A percentile compares a stretch with the other conserved stretches of the same genome.
phyloP scores from a whole-genome alignment of 345 rosid species.

The Noccaea caerulescens region DNA sequence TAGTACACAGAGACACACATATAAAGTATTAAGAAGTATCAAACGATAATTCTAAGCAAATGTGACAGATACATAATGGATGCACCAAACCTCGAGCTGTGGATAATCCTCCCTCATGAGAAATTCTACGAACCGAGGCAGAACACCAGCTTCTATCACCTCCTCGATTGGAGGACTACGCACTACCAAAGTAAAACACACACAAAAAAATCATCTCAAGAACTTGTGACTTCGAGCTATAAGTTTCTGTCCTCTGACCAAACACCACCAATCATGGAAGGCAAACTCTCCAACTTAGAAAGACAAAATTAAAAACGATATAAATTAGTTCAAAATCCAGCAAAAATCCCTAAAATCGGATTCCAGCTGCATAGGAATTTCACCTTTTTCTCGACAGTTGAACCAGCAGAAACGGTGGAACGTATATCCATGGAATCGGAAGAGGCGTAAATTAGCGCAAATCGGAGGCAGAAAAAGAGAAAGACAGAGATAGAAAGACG shows the following conservation, averaged over 20 bases:
- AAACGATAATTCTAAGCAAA: background rate
- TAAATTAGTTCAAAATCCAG: too few species aligned
- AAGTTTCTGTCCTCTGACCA: too few species aligned
- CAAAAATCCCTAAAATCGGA: background rate
- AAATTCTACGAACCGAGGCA: constrained; percentile 81
- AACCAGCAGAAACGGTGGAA: constrained; percentile 49
- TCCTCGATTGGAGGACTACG: constrained; percentile 88
- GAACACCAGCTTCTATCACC: constrained; percentile 74
- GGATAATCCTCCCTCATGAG: constrained; percentile 77
- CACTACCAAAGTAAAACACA: constrained; percentile 43
- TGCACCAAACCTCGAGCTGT: constrained; percentile 63
- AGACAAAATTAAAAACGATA: too few species aligned
- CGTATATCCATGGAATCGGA: background rate
- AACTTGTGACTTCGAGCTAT: too few species aligned
- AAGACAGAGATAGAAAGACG: too few species aligned
- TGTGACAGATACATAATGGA: background rate
- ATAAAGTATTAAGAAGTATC: background rate
- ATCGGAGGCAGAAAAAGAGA: too few species aligned
- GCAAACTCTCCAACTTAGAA: too few species aligned
- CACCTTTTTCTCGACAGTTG: constrained; percentile 71
- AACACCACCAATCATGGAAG: too few species aligned
- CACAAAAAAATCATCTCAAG: too few species aligned
- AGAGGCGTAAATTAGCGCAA: too few species aligned
- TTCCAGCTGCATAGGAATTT: constrained; percentile 17
- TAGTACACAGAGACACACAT: background rate